Conservation (phyloP, 805 yeast genomes). For the Barnettozyma wickerhamii region DNA sequence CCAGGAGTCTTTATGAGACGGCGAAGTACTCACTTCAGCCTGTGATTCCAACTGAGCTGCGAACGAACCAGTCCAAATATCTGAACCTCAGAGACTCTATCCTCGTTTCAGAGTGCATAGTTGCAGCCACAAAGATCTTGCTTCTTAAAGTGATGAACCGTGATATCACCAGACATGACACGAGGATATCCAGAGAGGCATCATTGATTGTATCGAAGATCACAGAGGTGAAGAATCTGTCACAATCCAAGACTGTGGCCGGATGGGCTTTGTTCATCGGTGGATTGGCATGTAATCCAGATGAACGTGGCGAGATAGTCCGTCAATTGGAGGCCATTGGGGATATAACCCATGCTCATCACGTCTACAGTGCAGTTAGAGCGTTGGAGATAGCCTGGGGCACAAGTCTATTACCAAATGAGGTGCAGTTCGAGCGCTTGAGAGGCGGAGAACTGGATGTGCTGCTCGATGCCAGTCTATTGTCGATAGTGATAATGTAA, state of each 20-base stretch:
- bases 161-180: conserved; percentile 6
- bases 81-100: conserved; percentile 17
- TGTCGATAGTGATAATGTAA: too few relatives aligned
- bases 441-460: conserved; percentile 15
- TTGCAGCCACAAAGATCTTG: conserved; percentile 16
- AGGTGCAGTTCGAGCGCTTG: background rate
- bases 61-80: conserved; percentile 10
- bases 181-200: conserved; percentile 13
- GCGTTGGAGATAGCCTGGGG: conserved; percentile 20
- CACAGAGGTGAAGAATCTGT: conserved; percentile 2
- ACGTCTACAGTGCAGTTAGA: conserved; percentile 13
- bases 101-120: conserved; percentile 16
- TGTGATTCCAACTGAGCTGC: conserved; percentile 18
- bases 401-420: background rate
- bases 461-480: conserved; percentile 9
- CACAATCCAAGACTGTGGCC: conserved; percentile 11
- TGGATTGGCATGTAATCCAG: conserved; percentile 12
- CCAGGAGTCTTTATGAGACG: conserved; percentile 15
- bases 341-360: conserved; percentile 13
- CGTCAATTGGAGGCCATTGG: conserved; percentile 12
- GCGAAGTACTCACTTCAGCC: conserved; percentile 17
- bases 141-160: conserved; percentile 14
- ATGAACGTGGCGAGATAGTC: conserved; percentile 10
- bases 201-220: conserved; percentile 5
- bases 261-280: conserved; percentile 18